Evolutionary conservation across 1,284 basidiomycete genomes (phyloP).

Genomic region (Binderoboletus segoi): DNA sequence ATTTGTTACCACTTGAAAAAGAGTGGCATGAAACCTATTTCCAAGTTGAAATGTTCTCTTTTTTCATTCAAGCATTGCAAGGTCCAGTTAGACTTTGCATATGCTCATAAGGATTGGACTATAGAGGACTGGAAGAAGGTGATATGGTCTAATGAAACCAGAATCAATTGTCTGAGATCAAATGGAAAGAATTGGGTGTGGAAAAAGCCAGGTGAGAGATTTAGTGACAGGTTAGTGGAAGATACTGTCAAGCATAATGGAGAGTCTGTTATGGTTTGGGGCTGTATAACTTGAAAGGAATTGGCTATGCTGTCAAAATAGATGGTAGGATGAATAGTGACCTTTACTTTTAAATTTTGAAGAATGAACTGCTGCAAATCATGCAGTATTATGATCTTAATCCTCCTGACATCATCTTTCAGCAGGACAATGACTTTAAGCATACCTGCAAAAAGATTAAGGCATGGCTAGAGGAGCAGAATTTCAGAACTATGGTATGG

Average conservation of each 20-base stretch:
- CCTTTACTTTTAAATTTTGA: slow-evolving; percentile 7
- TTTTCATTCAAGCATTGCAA: slow-evolving; percentile 4
- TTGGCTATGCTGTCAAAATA: neutral
- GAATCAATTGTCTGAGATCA: neutral
- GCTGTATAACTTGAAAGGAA: neutral
- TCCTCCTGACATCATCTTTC: neutral
- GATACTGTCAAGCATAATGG: neutral
- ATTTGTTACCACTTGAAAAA: neutral
- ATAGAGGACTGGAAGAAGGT: slow-evolving; percentile 6
- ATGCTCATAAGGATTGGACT: slow-evolving; percentile 14
- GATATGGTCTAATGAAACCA: slow-evolving; percentile 10
- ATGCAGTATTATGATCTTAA: neutral
- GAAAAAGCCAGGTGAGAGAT: neutral
- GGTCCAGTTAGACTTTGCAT: neutral
- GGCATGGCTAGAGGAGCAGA: neutral
- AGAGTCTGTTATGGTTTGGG: neutral
- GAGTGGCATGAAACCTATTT: slow-evolving; percentile 7
- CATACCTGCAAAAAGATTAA: neutral
- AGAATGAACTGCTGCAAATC: neutral
- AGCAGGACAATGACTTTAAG: too few relatives aligned
- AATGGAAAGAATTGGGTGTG: slow-evolving; percentile 1
- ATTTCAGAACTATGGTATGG: neutral
- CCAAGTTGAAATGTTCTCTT: slow-evolving; percentile 7
- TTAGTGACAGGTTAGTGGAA: too few relatives aligned
- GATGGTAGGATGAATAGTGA: neutral